Percentiles rank a stretch among this genome's conserved stretches.
These are phyloP conservation scores for Amanita brunnescens DNA, from an alignment of 768 basidiomycete genomes.

Conservation along the genomic window DNA sequence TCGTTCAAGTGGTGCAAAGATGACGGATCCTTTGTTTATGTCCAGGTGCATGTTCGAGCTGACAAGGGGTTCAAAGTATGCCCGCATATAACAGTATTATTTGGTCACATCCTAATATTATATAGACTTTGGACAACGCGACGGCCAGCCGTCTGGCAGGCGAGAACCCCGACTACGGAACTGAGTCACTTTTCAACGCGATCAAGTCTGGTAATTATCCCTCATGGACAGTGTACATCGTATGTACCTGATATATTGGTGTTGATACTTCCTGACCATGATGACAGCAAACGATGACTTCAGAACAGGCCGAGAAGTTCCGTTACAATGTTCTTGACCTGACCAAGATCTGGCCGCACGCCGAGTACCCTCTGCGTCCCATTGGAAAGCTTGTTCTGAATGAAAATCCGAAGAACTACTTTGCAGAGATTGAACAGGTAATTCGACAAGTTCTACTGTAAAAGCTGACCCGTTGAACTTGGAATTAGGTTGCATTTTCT, in stretches of 20 bases:
- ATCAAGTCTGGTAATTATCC: slow-evolving; percentile 80
- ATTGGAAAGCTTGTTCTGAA: slow-evolving; percentile 81
- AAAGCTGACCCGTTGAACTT: neutral
- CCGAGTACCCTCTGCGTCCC: slow-evolving; percentile 76
- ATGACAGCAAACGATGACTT: slow-evolving; percentile 81
- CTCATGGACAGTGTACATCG: slow-evolving; percentile 82
- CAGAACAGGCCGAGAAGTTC: slow-evolving; percentile 84
- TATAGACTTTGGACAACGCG: slow-evolving; percentile 59
- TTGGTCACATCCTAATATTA: neutral
- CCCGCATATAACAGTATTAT: slow-evolving; percentile 68
- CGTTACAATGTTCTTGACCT: slow-evolving; percentile 87
- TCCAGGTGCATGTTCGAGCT: slow-evolving; percentile 74
- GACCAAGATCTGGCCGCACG: slow-evolving; percentile 89
- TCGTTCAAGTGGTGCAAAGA: slow-evolving; percentile 83
- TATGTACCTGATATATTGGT: slow-evolving; percentile 25
- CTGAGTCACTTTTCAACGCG: slow-evolving; percentile 65
- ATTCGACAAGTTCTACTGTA: slow-evolving; percentile 16
- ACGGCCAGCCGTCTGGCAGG: slow-evolving; percentile 60
- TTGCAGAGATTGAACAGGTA: slow-evolving; percentile 92
- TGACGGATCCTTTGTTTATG: slow-evolving; percentile 78
- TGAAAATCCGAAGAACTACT: slow-evolving; percentile 80
- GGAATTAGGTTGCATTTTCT: slow-evolving; percentile 63
- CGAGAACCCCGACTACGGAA: slow-evolving; percentile 81
- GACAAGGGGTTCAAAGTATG: slow-evolving; percentile 54
- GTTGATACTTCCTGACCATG: neutral